A percentile compares a stretch with the other conserved stretches of the same genome.
These are phyloP conservation scores for Echium plantagineum DNA, from an alignment of 257 asterid species.

Conservation along the genomic window DNA sequence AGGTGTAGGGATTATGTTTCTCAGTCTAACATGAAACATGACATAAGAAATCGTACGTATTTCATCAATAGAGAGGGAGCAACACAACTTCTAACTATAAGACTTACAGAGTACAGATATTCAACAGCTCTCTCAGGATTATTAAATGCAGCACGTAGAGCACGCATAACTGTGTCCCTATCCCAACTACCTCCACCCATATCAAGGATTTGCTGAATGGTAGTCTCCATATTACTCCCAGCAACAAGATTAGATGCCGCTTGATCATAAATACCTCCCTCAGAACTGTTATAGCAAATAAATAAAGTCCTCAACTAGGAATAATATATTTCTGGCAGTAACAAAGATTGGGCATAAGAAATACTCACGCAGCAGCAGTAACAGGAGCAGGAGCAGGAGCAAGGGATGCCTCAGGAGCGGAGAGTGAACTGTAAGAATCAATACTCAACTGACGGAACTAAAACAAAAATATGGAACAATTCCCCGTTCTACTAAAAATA, in stretches of 20 bases:
- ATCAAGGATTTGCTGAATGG: constrained; percentile 75
- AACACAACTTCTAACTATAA: not conserved
- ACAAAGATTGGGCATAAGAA: constrained; percentile 11
- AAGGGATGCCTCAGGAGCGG: constrained; percentile 51
- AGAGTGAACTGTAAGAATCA: constrained; percentile 33
- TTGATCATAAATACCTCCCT: constrained; percentile 54
- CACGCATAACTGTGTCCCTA: constrained; percentile 68
- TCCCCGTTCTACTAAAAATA: not conserved
- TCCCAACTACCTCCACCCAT: constrained; percentile 97
- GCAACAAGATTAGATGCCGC: constrained; percentile 90
- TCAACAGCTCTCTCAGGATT: constrained; percentile 94
- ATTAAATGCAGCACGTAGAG: constrained; percentile 77
- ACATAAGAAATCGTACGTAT: not conserved
- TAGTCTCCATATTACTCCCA: constrained; percentile 59
- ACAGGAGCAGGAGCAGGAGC: constrained; percentile 20
- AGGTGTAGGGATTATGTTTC: too few species aligned
- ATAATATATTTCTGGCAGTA: not conserved
- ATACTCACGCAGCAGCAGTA: constrained; percentile 31
- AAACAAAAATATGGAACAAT: not conserved
- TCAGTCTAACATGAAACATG: too few species aligned
- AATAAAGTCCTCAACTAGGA: not conserved
- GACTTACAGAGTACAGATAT: constrained; percentile 73
- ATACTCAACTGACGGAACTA: not conserved
- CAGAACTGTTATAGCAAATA: constrained; percentile 35
- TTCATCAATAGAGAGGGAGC: not conserved